These are phyloP conservation scores for Vitis vinifera DNA, from an alignment of 164 flowering plant species.

Conservation along the genomic window ASM3070453v1 NC_081822.1:1143001-1143500, in stretches of 20 bases:
- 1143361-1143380: not conserved
- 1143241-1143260: not conserved
- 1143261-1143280: not conserved
- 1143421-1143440: not conserved
- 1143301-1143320: not conserved
- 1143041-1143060: slow-evolving; percentile 60
- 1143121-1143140: slow-evolving; percentile 49
- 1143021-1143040: slow-evolving; percentile 60
- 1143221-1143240: not conserved
- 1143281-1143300: not conserved
- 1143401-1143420: not conserved
- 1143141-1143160: slow-evolving; percentile 30
- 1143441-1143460: not conserved
- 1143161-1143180: slow-evolving; percentile 50
- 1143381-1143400: not conserved
- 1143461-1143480: not conserved
- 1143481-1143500: too few species aligned
- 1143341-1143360: not conserved
- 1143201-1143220: slow-evolving; percentile 15
- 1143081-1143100: slow-evolving; percentile 59
- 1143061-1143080: slow-evolving; percentile 75
- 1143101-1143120: slow-evolving; percentile 61
- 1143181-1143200: slow-evolving; percentile 36
- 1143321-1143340: not conserved
- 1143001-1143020: slow-evolving; percentile 88